These are phyloP conservation scores for Discostella stelligeroides DNA, from an alignment of 108 stramenopile genomes.

Conservation along the genomic window DNA sequence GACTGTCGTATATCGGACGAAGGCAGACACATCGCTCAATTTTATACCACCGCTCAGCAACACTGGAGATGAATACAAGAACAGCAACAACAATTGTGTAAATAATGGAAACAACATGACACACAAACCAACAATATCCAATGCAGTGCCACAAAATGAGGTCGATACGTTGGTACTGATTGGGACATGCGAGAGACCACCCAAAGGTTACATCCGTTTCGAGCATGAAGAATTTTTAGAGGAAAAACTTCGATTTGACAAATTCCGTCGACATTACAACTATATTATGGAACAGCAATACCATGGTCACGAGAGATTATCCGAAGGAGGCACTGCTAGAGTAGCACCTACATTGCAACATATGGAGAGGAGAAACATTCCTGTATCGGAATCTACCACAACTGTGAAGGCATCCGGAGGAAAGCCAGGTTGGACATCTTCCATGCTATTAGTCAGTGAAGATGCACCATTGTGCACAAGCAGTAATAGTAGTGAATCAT, in stretches of 20 bases:
- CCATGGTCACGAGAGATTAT: neutral
- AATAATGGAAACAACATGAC: neutral
- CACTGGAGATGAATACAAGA: too few relatives aligned
- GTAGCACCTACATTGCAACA: neutral
- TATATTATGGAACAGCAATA: neutral
- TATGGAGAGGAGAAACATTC: neutral
- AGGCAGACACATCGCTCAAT: conserved; percentile 5
- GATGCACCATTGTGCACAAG: too few relatives aligned
- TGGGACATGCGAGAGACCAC: conserved; percentile 46
- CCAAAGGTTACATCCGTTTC: conserved; percentile 44
- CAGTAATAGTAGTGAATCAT: too few relatives aligned
- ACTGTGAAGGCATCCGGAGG: conserved; percentile 37
- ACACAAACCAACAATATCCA: neutral
- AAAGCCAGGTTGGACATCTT: neutral
- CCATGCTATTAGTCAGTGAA: neutral
- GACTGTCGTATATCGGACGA: neutral
- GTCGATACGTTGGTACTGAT: conserved; percentile 50
- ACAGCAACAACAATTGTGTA: neutral
- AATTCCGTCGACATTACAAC: conserved; percentile 17
- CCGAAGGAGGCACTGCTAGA: neutral
- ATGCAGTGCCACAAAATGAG: conserved; percentile 8
- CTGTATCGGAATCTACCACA: conserved; percentile 9
- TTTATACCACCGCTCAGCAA: neutral
- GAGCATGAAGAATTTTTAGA: conserved; percentile 49
- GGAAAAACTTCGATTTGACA: conserved; percentile 22